Evolutionary conservation across 495 filamentous ascomycete species (phyloP).

Genomic region (Neurospora hispaniola): DNA sequence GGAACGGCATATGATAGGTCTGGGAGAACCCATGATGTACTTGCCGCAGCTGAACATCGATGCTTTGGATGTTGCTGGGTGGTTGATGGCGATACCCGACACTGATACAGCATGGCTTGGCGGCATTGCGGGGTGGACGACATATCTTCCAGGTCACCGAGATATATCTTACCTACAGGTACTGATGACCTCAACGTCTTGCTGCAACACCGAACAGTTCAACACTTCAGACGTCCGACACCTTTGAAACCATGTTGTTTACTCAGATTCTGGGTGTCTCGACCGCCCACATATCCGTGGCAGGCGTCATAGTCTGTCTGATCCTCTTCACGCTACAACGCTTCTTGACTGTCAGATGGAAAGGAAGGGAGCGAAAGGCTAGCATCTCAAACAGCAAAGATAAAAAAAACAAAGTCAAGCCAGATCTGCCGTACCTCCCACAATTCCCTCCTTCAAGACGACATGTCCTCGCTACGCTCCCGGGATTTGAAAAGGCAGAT

Average conservation of each 20-base stretch:
- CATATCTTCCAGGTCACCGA: neutral
- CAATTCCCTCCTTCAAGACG: constrained; percentile 23
- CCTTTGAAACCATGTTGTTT: neutral
- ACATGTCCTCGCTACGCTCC: constrained; percentile 27
- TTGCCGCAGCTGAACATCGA: neutral
- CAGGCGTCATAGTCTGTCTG: neutral
- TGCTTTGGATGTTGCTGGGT: neutral
- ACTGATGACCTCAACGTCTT: neutral
- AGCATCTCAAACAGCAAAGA: neutral
- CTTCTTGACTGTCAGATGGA: neutral
- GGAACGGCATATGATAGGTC: neutral
- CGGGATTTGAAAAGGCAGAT: constrained; percentile 9
- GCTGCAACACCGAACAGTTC: neutral
- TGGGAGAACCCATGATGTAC: neutral
- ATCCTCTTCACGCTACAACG: neutral
- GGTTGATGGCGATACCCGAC: neutral
- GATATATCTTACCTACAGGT: neutral
- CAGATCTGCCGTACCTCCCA: constrained; percentile 5
- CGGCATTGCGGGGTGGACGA: neutral
- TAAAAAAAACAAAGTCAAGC: neutral
- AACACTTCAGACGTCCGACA: neutral
- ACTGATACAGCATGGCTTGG: neutral
- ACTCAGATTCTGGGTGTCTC: neutral
- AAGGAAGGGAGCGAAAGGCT: neutral
- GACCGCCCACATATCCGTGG: neutral